These are phyloP conservation scores for Coemansia guatemalensis DNA, from an alignment of 192 early-diverging fungal genomes.

Conservation along the genomic window DNA sequence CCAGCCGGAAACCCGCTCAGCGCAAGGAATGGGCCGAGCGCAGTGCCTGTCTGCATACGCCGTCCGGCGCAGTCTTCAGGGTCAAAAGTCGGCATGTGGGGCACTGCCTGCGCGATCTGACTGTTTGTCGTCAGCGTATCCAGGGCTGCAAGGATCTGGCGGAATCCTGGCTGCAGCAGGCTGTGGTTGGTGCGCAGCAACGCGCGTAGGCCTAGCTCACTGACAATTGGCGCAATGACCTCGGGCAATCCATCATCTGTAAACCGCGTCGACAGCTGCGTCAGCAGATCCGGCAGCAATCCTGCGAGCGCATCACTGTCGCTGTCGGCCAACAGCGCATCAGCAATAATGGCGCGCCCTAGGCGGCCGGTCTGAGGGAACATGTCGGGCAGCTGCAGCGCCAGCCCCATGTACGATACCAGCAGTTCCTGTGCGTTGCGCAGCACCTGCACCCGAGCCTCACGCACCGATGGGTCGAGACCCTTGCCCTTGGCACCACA, in stretches of 20 bases:
- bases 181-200: slow-evolving; percentile 26
- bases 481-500: slow-evolving; percentile 46
- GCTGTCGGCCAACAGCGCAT: slow-evolving; percentile 23
- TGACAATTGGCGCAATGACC: slow-evolving; percentile 26
- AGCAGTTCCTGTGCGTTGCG: slow-evolving; percentile 61
- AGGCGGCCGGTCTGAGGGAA: slow-evolving; percentile 66
- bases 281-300: slow-evolving; percentile 11
- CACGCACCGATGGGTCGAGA: slow-evolving; percentile 57
- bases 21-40: slow-evolving; percentile 39
- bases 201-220: slow-evolving; percentile 36
- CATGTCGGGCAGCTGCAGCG: slow-evolving; percentile 86
- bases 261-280: slow-evolving; percentile 29
- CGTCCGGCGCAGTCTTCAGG: slow-evolving; percentile 31
- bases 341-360: slow-evolving; percentile 16
- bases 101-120: slow-evolving; percentile 25
- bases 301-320: slow-evolving; percentile 7
- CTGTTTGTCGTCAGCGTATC: slow-evolving; percentile 28
- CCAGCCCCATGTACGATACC: slow-evolving; percentile 80
- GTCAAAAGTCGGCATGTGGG: slow-evolving; percentile 40
- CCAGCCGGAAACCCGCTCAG: slow-evolving; percentile 39
- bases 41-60: slow-evolving; percentile 36
- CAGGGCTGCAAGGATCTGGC: slow-evolving; percentile 32
- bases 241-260: slow-evolving; percentile 39
- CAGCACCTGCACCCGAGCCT: slow-evolving; percentile 62
- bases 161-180: slow-evolving; percentile 50